Percentiles rank a stretch among this genome's conserved stretches.
Evolutionary conservation across 495 filamentous ascomycete species (phyloP).

Genomic region (Neurospora hispaniola): DNA sequence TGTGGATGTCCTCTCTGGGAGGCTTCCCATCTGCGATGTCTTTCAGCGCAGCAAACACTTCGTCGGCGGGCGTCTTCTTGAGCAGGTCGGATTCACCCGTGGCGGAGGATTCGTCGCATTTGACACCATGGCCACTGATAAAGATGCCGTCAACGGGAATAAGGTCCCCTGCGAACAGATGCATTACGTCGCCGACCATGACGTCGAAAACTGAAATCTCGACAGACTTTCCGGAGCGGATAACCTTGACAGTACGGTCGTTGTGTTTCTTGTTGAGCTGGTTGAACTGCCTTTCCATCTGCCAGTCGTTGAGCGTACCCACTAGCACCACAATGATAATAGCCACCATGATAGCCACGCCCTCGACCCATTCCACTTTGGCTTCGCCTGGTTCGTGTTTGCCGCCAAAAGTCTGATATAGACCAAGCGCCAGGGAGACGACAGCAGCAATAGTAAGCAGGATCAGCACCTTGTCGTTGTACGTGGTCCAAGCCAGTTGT

Average conservation of each 20-base stretch:
- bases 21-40: conserved; percentile 27
- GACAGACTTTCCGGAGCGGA: conserved; percentile 63
- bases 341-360: conserved; percentile 66
- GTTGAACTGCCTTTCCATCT: conserved; percentile 73
- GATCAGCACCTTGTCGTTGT: conserved; percentile 78
- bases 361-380: conserved; percentile 70
- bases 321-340: conserved; percentile 68
- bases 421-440: conserved; percentile 60
- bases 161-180: conserved; percentile 62
- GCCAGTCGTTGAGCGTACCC: conserved; percentile 66
- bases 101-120: conserved; percentile 74
- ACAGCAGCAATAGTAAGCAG: conserved; percentile 61
- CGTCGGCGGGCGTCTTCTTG: conserved; percentile 59
- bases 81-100: conserved; percentile 79
- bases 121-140: conserved; percentile 62
- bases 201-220: conserved; percentile 65
- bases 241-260: conserved; percentile 68
- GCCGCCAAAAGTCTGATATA: conserved; percentile 55
- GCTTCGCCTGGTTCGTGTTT: conserved; percentile 32
- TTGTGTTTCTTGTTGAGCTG: conserved; percentile 70
- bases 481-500: conserved; percentile 70
- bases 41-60: conserved; percentile 69
- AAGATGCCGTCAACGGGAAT: conserved; percentile 67
- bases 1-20: conserved; percentile 50
- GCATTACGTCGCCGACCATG: conserved; percentile 63